Evolutionary conservation across 2,329 filamentous ascomycete species (phyloP).

Genomic region (Botrytis squamosa): DNA sequence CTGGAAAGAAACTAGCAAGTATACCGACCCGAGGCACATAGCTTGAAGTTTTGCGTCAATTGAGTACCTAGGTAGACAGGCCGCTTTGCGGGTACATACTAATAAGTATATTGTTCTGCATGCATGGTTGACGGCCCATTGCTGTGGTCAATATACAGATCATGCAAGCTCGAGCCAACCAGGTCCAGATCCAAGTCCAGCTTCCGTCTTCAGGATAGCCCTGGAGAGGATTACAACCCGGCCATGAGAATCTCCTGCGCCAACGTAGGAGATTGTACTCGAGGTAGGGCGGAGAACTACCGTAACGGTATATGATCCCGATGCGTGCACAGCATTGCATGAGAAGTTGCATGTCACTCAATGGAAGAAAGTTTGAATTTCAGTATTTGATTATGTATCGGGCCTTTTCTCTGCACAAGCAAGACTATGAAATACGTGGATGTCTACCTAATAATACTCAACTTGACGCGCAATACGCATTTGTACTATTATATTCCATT

Average conservation of each 20-base stretch:
- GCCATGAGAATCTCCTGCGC: neutral
- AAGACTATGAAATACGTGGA: neutral
- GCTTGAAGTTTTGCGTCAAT: neutral
- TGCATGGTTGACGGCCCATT: conserved; percentile 4
- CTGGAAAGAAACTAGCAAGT: neutral
- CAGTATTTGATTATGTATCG: neutral
- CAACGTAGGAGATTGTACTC: neutral
- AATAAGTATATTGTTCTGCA: neutral
- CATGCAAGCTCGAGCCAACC: neutral
- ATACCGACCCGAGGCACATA: conserved; percentile 3
- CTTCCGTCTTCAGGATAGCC: neutral
- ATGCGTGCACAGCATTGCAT: neutral
- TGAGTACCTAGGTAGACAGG: too few species aligned
- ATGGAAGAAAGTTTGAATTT: neutral
- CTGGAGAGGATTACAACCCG: neutral
- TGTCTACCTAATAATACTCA: neutral
- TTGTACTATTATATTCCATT: neutral
- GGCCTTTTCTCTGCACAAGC: neutral
- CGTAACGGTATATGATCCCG: neutral
- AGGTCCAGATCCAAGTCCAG: neutral
- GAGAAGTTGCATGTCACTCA: neutral
- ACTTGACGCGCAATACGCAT: neutral
- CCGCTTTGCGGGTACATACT: neutral
- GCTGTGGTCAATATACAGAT: neutral
- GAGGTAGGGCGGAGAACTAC: neutral